These are phyloP conservation scores for Cladosporium colombiae DNA, from an alignment of 2,329 filamentous ascomycete species.

Conservation along the genomic window DNA sequence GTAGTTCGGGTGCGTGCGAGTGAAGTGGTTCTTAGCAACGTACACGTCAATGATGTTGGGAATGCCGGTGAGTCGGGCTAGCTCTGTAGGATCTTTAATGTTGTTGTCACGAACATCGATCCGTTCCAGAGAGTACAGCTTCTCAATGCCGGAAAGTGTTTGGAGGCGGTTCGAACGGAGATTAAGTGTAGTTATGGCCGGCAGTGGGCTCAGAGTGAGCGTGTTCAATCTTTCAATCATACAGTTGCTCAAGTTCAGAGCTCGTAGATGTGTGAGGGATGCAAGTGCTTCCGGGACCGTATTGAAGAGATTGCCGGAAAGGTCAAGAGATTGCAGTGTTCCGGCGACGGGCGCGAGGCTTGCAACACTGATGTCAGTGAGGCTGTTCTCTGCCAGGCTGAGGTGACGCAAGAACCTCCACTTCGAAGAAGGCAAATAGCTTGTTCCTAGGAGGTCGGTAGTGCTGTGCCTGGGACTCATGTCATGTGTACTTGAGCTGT, in stretches of 20 bases:
- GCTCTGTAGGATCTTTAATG: constrained; percentile 84
- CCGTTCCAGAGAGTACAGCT: constrained; percentile 82
- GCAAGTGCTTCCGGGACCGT: constrained; percentile 91
- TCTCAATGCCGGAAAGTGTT: constrained; percentile 87
- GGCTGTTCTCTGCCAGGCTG: constrained; percentile 85
- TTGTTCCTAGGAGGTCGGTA: constrained; percentile 72
- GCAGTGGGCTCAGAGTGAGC: constrained; percentile 78
- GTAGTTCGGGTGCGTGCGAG: constrained; percentile 81
- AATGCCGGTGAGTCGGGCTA: constrained; percentile 85
- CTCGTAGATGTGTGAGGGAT: constrained; percentile 80
- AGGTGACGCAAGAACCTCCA: constrained; percentile 95
- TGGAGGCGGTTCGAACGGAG: constrained; percentile 83
- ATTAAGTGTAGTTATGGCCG: constrained; percentile 91
- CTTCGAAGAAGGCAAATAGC: constrained; percentile 77
- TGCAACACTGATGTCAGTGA: constrained; percentile 74
- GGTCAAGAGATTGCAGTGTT: constrained; percentile 85
- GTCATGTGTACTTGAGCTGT: constrained; percentile 71
- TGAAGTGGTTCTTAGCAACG: constrained; percentile 89
- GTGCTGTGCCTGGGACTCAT: constrained; percentile 65
- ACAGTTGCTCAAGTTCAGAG: constrained; percentile 91
- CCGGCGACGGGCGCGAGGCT: constrained; percentile 82
- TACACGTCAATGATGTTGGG: constrained; percentile 92
- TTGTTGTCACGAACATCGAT: constrained; percentile 90
- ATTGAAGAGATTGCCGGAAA: constrained; percentile 91
- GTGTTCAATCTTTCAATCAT: constrained; percentile 97